Percentiles rank a stretch among this genome's conserved stretches.
Conservation (phyloP, 176 grass and related monocot species). For the Aegilops longissima region DNA sequence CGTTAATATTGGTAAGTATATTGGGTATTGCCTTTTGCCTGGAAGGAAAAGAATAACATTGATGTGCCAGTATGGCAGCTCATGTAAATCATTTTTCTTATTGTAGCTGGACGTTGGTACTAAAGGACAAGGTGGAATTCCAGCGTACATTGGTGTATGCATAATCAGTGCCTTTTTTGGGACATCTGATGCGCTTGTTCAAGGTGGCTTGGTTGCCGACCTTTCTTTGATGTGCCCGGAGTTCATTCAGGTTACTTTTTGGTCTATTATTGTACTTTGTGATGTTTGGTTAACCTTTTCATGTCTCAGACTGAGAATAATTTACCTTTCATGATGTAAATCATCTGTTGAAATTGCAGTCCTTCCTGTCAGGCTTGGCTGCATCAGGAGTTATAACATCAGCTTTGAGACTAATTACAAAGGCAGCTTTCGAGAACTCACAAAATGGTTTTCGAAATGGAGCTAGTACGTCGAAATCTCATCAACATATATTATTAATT, state of each 20-base stretch:
- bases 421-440: constrained; percentile 74
- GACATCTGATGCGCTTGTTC: constrained; percentile 74
- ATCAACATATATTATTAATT: not conserved
- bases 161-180: constrained; percentile 85
- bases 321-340: constrained; percentile 26
- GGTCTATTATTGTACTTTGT: constrained; percentile 1
- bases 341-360: constrained; percentile 38
- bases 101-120: constrained; percentile 89
- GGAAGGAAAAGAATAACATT: not conserved
- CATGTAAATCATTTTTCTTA: constrained; percentile 10
- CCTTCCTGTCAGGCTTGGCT: constrained; percentile 63
- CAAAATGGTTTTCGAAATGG: constrained; percentile 75
- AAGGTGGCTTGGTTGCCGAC: constrained; percentile 93
- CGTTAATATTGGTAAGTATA: constrained; percentile 58
- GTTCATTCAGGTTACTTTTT: constrained; percentile 72
- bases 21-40: constrained; percentile 11
- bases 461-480: constrained; percentile 49
- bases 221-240: constrained; percentile 92
- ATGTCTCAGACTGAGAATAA: not conserved
- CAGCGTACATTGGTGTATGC: constrained; percentile 76
- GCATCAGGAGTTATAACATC: constrained; percentile 68
- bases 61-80: not conserved
- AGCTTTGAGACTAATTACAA: constrained; percentile 66
- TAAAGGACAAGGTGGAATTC: constrained; percentile 76
- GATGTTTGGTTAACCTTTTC: constrained; percentile 22